Conservation (phyloP, 1,284 basidiomycete species). For the Blastosporella zonata region DNA sequence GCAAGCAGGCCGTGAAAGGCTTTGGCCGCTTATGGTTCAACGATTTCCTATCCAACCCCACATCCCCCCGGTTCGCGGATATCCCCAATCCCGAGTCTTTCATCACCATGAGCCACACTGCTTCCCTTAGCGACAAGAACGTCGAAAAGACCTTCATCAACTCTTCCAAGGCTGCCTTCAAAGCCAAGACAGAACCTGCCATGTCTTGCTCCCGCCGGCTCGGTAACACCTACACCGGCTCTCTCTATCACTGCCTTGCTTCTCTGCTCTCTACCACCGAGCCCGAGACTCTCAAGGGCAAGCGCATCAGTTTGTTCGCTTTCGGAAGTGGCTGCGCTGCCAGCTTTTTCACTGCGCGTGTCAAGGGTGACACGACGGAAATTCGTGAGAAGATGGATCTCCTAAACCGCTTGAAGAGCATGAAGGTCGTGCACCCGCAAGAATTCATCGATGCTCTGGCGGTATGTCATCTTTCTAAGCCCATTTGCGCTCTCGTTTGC, state of each 20-base stretch:
- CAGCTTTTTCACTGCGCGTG: slow-evolving; percentile 84
- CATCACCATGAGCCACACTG: slow-evolving; percentile 64
- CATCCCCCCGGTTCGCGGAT: slow-evolving; percentile 70
- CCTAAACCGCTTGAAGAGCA: slow-evolving; percentile 71
- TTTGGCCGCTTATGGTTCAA: slow-evolving; percentile 92
- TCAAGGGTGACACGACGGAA: slow-evolving; percentile 82
- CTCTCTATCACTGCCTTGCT: slow-evolving; percentile 91
- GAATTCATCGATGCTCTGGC: slow-evolving; percentile 54
- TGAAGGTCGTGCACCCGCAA: slow-evolving; percentile 91
- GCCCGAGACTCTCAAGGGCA: slow-evolving; percentile 67
- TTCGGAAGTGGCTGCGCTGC: slow-evolving; percentile 93
- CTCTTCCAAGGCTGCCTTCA: slow-evolving; percentile 71
- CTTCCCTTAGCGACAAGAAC: slow-evolving; percentile 87
- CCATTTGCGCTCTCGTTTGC: neutral
- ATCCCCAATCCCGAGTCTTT: slow-evolving; percentile 70
- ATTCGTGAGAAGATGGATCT: slow-evolving; percentile 83
- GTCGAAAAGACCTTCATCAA: slow-evolving; percentile 92
- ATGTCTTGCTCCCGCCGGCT: slow-evolving; percentile 85
- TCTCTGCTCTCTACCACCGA: slow-evolving; percentile 73
- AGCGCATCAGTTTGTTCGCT: slow-evolving; percentile 89
- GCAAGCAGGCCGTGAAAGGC: slow-evolving; percentile 98
- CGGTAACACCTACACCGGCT: slow-evolving; percentile 99
- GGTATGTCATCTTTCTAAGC: slow-evolving; percentile 39
- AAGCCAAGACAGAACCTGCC: slow-evolving; percentile 67
- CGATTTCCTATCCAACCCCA: slow-evolving; percentile 86